Percentiles rank a stretch among this genome's conserved stretches.
phyloP scores from a whole-genome alignment of 2,329 filamentous ascomycete genomes.

The Neopestalotiopsis sp. region DNA sequence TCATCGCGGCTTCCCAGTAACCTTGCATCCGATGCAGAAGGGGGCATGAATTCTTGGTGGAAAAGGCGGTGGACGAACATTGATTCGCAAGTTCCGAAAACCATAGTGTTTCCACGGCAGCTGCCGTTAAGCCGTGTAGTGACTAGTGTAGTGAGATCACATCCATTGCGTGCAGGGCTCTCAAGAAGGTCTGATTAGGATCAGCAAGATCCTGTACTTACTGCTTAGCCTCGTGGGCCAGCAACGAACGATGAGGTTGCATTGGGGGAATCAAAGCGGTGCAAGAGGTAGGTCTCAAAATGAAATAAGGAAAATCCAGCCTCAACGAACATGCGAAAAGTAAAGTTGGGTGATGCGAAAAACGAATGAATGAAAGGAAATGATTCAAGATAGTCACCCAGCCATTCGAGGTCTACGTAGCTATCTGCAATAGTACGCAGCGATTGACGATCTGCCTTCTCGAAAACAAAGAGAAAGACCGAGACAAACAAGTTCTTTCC shows the following conservation, averaged over 20 bases:
- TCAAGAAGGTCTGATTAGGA: background rate
- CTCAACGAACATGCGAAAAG: too few species aligned
- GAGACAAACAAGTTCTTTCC: background rate
- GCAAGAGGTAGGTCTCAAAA: too few species aligned
- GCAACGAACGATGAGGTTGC: background rate
- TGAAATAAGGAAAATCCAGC: too few species aligned
- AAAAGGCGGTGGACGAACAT: background rate
- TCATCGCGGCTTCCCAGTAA: background rate
- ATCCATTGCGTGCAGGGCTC: background rate
- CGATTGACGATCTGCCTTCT: background rate
- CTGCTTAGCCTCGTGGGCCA: background rate
- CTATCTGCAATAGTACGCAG: background rate
- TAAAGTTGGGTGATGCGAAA: too few species aligned
- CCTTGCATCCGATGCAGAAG: background rate
- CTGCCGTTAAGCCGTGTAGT: background rate
- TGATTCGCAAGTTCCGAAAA: background rate
- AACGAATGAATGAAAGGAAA: too few species aligned
- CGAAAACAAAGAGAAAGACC: background rate
- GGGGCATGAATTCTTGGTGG: background rate
- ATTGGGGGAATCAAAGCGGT: background rate
- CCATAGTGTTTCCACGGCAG: background rate
- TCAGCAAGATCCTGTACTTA: background rate
- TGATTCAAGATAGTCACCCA: too few species aligned
- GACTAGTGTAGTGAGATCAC: background rate
- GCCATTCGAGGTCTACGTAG: background rate